Base-by-base conservation (phyloP, 2,329 filamentous ascomycete genomes). In the Septoria petroselini region DNA sequence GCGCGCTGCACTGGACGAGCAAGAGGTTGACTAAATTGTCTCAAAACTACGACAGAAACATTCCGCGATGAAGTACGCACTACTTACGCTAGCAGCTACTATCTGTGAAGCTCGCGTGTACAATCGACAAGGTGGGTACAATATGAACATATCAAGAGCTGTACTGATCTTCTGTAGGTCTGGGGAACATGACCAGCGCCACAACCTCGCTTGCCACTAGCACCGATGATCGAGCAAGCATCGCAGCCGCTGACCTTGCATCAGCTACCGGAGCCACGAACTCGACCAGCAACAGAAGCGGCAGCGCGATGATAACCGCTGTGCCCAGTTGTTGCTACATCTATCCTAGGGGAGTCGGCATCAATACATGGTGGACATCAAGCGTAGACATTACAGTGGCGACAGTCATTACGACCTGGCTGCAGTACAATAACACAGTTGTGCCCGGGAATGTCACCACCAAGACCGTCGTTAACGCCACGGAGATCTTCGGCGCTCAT, bases 311-410 rank as follows among this genome's bases (percentile, higher is more conserved):
- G 15, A 43, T 29, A 33, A 43, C 41, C 1, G 7, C 25, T 1
- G 15, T 29, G 5, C 41, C 41, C n/a, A 43, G 29, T 4, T 52
- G 50, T 19, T 52, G 50, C 33, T 52, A 48, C 33, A 35, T 52
- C 9, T 48, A 46, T 15, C 50, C 50, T 12, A 31, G 34, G 15
- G 40, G n/a, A 5, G 44, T 52, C 4, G 50, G 50, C 1, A 42
- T 52, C 25, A 48, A 48, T 11, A 52, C 44, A 29, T 52, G 50
- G 50, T 52, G 50, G 50, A 41, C 38, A 3, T 48, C 43, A 17
- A 52, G 43, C 14, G 34, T 52, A n/a, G 43, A 43, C 21, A 17
- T 52, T 3, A 42, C 50, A 9, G 42, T 47, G 3, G 43, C 43
- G 6, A 52, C 50, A 12, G 44, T 52, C 11, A 39, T 48, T 9